Evolutionary conservation across 2,329 filamentous ascomycete genomes (phyloP), one percentile per base, ranked within the genome.

Genomic region (Neocucurbitaria cava): DNA sequence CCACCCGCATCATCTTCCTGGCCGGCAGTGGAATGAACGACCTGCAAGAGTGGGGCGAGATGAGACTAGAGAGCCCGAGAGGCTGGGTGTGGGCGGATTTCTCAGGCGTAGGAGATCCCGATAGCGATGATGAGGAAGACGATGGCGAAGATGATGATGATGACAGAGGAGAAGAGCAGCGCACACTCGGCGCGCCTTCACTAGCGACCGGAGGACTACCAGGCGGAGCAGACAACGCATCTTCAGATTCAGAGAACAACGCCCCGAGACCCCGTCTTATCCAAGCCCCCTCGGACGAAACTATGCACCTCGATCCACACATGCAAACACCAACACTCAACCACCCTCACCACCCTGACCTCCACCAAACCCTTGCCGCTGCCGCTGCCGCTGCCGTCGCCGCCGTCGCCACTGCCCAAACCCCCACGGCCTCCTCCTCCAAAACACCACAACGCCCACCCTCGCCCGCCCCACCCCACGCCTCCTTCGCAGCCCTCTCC

Each of bases 1-100:
- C 95, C 0, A 98, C 93, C 1, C 91, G 92, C 67, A 96, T 99
- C 68, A 81, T 90, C 42, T 92, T 98, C 71, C 86, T 89, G 33
- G 94, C 93, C 0, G 95, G 95, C 11, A 96, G 92, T 59, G 92
- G 92, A 40, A 89, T 92, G 61, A 95, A 98, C 75, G 92, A 96
- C 70, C 85, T 98, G 9, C 89, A 96, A 49, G 90, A 95, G 59
- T 98, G 96, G 74, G 88, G 88, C 1, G 87, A 87, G 21, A 89
- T 96, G 82, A 84, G 86, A 59, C 87, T 96, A 21, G 86, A 87
- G 60, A 88, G 87, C 54, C 94, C 94, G 0, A 85, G 87, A 39
- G 95, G 95, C 7, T 99, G 95, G 95, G 89, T 96, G 51, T 89
- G 96, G 72, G 89, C 97, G 0, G 87, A 91, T 24, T 82, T 90